Evolutionary conservation across 2,329 filamentous ascomycete genomes (phyloP).

Genomic region (Monosporascus sp.): DNA sequence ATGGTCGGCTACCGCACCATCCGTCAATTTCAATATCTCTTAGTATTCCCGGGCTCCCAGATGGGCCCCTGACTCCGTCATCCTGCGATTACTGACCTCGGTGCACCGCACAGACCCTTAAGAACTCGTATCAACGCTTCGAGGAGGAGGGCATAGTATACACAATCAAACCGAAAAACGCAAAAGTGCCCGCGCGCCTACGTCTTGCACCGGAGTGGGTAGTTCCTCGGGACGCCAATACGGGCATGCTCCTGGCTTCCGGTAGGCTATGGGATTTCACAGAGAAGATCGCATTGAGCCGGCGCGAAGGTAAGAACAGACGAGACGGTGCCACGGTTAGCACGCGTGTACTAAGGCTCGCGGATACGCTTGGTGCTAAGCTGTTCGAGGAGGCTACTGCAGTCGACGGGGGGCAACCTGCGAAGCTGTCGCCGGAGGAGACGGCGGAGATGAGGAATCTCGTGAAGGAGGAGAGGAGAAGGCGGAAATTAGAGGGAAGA

Average conservation of each 20-base stretch:
- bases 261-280: constrained; percentile 89
- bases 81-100: not conserved
- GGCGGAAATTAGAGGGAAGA: constrained; percentile 44
- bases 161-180: constrained; percentile 63
- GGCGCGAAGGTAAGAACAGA: constrained; percentile 91
- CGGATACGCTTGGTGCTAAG: constrained; percentile 64
- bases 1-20: no score
- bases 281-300: constrained; percentile 74
- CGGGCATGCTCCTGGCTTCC: constrained; percentile 57
- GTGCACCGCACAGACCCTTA: constrained; percentile 54
- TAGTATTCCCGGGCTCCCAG: no score
- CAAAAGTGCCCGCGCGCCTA: constrained; percentile 56
- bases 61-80: no score
- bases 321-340: constrained; percentile 89
- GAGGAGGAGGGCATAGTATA: constrained; percentile 86
- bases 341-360: constrained; percentile 70
- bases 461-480: constrained; percentile 41
- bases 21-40: no score
- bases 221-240: constrained; percentile 58
- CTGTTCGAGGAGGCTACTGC: constrained; percentile 58
- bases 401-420: constrained; percentile 30
- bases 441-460: constrained; percentile 36
- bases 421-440: constrained; percentile 47
- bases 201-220: constrained; percentile 71
- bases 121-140: constrained; percentile 85